Conservation (phyloP, 108 stramenopile species). For the Stephanodiscus minutulus region DNA sequence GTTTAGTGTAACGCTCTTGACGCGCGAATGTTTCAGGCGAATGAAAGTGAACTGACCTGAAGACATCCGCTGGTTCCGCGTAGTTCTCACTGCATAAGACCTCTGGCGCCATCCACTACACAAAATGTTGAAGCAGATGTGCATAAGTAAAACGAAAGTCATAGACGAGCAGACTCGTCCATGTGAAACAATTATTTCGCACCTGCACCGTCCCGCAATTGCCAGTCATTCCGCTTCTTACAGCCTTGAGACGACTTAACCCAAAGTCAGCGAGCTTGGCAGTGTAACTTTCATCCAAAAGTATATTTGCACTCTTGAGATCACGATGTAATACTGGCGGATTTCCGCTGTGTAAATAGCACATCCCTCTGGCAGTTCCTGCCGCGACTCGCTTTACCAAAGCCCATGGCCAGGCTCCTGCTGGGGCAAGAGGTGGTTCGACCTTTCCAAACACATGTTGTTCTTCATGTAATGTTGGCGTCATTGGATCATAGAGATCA, state of each 20-base stretch:
- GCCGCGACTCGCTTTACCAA: conserved; percentile 73
- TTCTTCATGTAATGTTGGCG: conserved; percentile 7
- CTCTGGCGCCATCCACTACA: conserved; percentile 92
- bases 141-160: neutral
- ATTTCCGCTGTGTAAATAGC: conserved; percentile 88
- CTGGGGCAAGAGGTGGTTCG: conserved; percentile 63
- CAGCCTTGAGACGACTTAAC: conserved; percentile 84
- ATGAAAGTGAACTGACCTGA: conserved; percentile 14
- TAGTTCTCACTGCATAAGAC: conserved; percentile 79
- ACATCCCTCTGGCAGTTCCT: conserved; percentile 92
- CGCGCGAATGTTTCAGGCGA: neutral
- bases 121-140: conserved; percentile 2
- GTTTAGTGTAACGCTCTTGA: conserved; percentile 1
- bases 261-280: conserved; percentile 97
- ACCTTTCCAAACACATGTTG: neutral
- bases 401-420: conserved; percentile 75
- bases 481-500: conserved; percentile 53
- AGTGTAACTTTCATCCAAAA: conserved; percentile 85
- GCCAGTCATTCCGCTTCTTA: conserved; percentile 85
- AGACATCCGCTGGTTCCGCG: conserved; percentile 88
- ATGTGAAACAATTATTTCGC: conserved; percentile 10
- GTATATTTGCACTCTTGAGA: conserved; percentile 89
- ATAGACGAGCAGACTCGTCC: neutral
- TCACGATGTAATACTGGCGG: conserved; percentile 94
- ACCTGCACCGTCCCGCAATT: conserved; percentile 91